Evolutionary conservation across 371 early-diverging fungal genomes (phyloP).

Genomic region (Rhizopus delemar): DNA sequence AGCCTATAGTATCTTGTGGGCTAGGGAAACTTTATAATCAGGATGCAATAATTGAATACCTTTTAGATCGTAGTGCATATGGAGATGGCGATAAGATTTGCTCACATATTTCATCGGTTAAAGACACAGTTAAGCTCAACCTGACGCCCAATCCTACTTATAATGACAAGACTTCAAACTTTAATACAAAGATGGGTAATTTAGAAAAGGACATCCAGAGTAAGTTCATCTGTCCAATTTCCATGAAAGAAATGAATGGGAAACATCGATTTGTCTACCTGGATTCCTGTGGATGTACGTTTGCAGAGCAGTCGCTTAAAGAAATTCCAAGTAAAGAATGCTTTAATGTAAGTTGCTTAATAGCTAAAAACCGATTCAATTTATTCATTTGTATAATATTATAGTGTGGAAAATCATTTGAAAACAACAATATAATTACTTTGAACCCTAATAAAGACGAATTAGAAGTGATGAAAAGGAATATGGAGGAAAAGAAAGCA

Average conservation of each 20-base stretch:
- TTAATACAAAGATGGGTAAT: constrained; percentile 49
- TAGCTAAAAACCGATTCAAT: constrained; percentile 7
- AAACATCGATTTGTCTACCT: constrained; percentile 78
- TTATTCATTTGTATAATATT: neutral
- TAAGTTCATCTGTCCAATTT: constrained; percentile 86
- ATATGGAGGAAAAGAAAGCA: constrained; percentile 60
- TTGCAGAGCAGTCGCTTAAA: constrained; percentile 83
- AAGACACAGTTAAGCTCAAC: constrained; percentile 79
- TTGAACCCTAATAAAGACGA: constrained; percentile 76
- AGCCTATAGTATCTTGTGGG: constrained; percentile 79
- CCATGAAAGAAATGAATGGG: constrained; percentile 94
- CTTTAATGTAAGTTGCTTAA: constrained; percentile 47
- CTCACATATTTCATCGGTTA: constrained; percentile 69
- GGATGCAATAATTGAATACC: constrained; percentile 81
- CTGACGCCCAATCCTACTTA: constrained; percentile 74
- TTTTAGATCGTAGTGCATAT: constrained; percentile 74
- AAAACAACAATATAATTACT: constrained; percentile 62
- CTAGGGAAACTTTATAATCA: constrained; percentile 93
- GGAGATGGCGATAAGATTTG: constrained; percentile 86
- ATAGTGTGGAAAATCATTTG: constrained; percentile 72
- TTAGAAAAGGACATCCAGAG: constrained; percentile 57
- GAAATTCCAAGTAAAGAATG: constrained; percentile 68
- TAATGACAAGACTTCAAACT: constrained; percentile 36
- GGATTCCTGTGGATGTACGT: constrained; percentile 84
- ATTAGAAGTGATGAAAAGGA: constrained; percentile 54